Evolutionary conservation across 2,329 filamentous ascomycete species (phyloP), one percentile per base, ranked within the genome.

Genomic region (Aureobasidium subglaciale): DNA sequence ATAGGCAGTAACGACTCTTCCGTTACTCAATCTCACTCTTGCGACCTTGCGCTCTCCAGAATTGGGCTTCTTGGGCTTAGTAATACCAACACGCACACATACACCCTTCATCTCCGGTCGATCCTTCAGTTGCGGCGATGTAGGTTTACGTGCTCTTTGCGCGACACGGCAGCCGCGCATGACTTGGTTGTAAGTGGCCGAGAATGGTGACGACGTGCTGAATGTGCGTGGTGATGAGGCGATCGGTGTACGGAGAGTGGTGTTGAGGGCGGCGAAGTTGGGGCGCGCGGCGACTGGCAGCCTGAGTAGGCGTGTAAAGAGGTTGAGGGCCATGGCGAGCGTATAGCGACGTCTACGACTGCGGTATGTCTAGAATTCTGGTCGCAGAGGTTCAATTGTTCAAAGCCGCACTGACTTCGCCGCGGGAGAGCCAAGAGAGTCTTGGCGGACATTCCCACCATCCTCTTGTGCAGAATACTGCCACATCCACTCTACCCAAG

Each of bases 61-160:
- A 73, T 99, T 99, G 62, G 93, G 93, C 75, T 99, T 99, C 84
- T 99, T 99, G 56, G 93, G 93, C 67, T 93, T 90, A 64, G 88
- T 90, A 64, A 91, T 88, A 67, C 89, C 90, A 59, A 97, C 93
- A 70, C 95, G 91, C 61, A 99, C 76, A 72, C 93, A 97, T 34
- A 99, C 93, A 64, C 92, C 93, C 78, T 97, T 97, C 75, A 96
- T 85, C 68, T 87, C 83, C 4, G 93, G 90, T 40, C 88, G 81
- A 50, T 82, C 72, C 59, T 79, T 80, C 60, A 99, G 81, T 20
- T 92, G 91, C 0, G 93, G 93, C 2, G 92, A 97, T 50, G 89
- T 85, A 63, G 88, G 82, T 73, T 95, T 90, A 61, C 93, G 89
- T 1, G 87, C 88, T 58, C 82, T 82, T 73, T 95, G 90, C 46